Evolutionary conservation across 2,329 filamentous ascomycete species (phyloP).

Genomic region (Pseudogymnoascus sp.): DNA sequence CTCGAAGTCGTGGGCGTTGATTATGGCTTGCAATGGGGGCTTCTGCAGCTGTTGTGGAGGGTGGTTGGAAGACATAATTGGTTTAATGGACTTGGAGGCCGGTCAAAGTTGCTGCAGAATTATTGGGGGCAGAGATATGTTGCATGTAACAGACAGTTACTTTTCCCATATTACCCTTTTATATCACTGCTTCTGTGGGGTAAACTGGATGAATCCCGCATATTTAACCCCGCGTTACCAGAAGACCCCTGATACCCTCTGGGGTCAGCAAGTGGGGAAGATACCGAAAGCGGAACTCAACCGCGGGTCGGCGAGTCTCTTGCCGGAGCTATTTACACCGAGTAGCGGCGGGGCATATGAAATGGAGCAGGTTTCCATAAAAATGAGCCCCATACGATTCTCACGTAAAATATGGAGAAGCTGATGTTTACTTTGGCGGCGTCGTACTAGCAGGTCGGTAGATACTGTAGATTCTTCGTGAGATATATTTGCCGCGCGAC

Average conservation of each 20-base stretch:
- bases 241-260: neutral
- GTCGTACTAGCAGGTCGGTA: neutral
- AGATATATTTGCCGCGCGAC: neutral
- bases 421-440: neutral
- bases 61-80: neutral
- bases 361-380: neutral
- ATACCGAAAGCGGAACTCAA: neutral
- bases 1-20: conserved; percentile 54
- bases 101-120: neutral
- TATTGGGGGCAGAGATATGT: neutral
- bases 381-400: neutral
- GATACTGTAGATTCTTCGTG: neutral
- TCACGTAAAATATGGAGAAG: neutral
- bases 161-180: neutral
- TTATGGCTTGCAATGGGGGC: conserved; percentile 41
- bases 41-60: conserved; percentile 16
- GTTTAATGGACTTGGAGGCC: neutral
- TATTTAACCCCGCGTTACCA: conserved; percentile 2
- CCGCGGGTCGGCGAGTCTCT: neutral
- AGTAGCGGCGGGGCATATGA: conserved; percentile 3
- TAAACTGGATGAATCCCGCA: neutral
- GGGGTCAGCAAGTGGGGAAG: neutral
- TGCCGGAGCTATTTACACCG: neutral
- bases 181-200: neutral
- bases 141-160: neutral